Base-by-base conservation (phyloP, 1,284 basidiomycete genomes). In the Moniliophthora roreri region DNA sequence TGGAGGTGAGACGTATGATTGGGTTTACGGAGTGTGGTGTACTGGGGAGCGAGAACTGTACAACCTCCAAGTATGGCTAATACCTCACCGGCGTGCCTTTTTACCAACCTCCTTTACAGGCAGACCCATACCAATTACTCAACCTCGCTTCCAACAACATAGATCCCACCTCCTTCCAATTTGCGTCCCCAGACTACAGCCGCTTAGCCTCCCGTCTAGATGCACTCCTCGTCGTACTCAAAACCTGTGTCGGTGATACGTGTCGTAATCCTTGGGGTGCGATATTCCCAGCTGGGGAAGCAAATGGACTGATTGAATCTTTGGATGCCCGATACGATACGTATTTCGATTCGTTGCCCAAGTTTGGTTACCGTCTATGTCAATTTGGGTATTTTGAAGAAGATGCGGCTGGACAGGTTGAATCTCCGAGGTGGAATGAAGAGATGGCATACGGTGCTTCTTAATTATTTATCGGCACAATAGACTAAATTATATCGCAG, bases 21-120 rank as follows among this genome's bases (percentile, higher is more conserved):
- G 48, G 48, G 26, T 34, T 18, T 50, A 50, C 16, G 48, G 48
- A 3, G 48, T 50, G 7, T 50, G 48, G 48, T 50, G 48, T 41
- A 50, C 48, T 3, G 48, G 48, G 15, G 48, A 50, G 20, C 7
- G 38, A n/a, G 48, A 50, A 24, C 21, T 50, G 38, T 50, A 50
- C 41, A 26, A 50, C 18, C 23, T 50, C 8, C 11, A 32, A 6
- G 28, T 32, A 32, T 32, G 28, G 28, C n/a, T n/a, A n/a, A n/a
- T 18, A 39, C 21, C 16, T 50, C 28, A 9, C 18, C 15, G n/a
- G 16, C 13, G 10, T 8, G n/a, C 20, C 34, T 49, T 21, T 2
- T 39, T 13, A n/a, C 34, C 10, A 20, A 35, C 16, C 18, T 21
- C 34, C 11, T 28, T 28, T 9, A n/a, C 21, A 50, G 38, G 20